Conservation (phyloP, 2,329 filamentous ascomycete species). For the Colletotrichum abscissum region DNA sequence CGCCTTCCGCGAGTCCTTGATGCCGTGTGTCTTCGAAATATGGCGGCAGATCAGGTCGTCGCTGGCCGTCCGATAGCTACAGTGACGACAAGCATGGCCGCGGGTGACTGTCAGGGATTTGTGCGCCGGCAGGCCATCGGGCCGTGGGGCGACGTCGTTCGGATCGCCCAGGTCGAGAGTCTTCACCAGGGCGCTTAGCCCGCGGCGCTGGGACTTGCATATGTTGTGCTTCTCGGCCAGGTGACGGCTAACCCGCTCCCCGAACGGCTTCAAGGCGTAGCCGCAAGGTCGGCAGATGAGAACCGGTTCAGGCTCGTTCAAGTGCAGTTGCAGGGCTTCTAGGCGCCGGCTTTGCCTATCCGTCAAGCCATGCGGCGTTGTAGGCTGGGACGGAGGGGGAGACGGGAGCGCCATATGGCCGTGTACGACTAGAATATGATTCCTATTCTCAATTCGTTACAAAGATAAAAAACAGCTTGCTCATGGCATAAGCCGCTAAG, state of each 20-base stretch:
- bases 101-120: not conserved
- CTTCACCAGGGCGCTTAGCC: not conserved
- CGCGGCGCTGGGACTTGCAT: not conserved
- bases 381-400: not conserved
- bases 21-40: not conserved
- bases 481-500: no score
- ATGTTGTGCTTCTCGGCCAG: constrained; percentile 3
- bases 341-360: not conserved
- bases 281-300: not conserved
- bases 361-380: not conserved
- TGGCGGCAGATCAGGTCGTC: not conserved
- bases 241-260: not conserved
- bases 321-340: not conserved
- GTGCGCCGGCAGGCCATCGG: not conserved
- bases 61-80: not conserved
- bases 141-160: not conserved
- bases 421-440: no score
- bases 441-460: no score
- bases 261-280: not conserved
- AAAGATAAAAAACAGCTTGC: no score
- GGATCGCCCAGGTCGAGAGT: not conserved
- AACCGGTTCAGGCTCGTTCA: not conserved
- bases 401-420: no score
- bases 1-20: not conserved
- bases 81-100: not conserved